Evolutionary conservation across 495 filamentous ascomycete species (phyloP), one percentile per base, ranked within the genome.

Genomic region (Wilcoxina mikolae): DNA sequence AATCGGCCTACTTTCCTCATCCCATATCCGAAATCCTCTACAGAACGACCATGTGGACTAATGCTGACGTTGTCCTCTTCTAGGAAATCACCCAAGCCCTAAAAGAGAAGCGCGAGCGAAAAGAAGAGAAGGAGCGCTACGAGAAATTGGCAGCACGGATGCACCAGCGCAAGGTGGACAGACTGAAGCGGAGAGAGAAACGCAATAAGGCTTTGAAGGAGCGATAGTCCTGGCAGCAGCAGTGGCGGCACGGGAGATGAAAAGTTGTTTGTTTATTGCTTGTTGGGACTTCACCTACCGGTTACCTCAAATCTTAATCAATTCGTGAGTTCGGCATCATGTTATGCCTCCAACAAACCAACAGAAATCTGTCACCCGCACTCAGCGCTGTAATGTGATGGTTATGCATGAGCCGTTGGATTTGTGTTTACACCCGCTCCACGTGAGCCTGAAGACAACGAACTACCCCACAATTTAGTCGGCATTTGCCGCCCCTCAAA

Each of bases 101-200:
- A 60, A 89, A 83, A 64, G 86, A 91, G 53, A 84, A 80, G 67
- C 75, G 86, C 42, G 84, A 79, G 22, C 80, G 78, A 4, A 95
- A 94, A 75, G 88, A 84, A 63, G 91, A 98, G 73, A 91, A 87
- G 70, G 87, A 83, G 58, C 77, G 93, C 35, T 96, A 85, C 67
- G 87, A 88, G 70, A 88, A 87, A 73, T 79, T 98, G 80, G 91
- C 85, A 26, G 84, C 90, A 70, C 95, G 87, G 73, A 96, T 98
- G 91, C 91, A 96, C 68, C 78, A 74, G 67, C 95, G 95, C 75
- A 74, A 88, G 58, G 82, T 98, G 23, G 91, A 98, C 71, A 77
- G 91, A 57, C 64, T 94, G 68, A 94, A 85, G 80, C 76, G 88
- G 66, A 80, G 86, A 67, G 91, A 96, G 76, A 96, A 95, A 79